Evolutionary conservation across 345 rosid genomes (phyloP).

Genomic region (Microcos paniculata): DNA sequence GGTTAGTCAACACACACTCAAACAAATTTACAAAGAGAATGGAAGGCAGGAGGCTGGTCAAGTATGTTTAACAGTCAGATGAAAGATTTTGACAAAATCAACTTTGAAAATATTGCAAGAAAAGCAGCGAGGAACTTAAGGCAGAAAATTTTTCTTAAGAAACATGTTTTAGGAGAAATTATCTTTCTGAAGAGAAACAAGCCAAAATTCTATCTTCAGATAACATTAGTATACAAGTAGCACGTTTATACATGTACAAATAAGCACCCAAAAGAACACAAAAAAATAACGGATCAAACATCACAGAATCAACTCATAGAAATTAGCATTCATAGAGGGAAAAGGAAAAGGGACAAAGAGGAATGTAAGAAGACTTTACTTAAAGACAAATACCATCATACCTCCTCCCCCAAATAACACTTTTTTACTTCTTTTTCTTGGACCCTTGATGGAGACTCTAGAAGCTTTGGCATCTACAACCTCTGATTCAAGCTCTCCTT

Average conservation of each 20-base stretch:
- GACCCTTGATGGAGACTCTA: conserved; percentile 32
- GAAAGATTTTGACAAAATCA: neutral
- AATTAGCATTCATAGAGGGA: neutral
- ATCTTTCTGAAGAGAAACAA: conserved; percentile 4
- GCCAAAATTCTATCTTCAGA: neutral
- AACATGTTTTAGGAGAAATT: neutral
- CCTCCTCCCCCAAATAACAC: conserved; percentile 72
- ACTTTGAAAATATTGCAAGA: conserved; percentile 8
- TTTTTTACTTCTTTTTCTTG: conserved; percentile 59
- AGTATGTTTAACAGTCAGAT: neutral
- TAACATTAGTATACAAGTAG: neutral
- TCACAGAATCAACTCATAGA: neutral
- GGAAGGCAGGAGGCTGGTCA: neutral
- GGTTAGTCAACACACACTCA: conserved; percentile 13
- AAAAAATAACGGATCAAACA: neutral
- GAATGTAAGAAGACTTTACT: neutral
- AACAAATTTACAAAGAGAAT: conserved; percentile 7
- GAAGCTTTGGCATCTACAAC: conserved; percentile 36
- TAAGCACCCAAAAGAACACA: neutral
- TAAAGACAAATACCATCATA: conserved; percentile 18
- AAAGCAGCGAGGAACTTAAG: neutral
- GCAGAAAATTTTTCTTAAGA: neutral
- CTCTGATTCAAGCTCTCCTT: conserved; percentile 48
- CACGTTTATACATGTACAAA: neutral
- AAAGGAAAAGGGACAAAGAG: neutral